Evolutionary conservation across 768 basidiomycete species (phyloP).

Genomic region (Kwoniella mangroviensis): DNA sequence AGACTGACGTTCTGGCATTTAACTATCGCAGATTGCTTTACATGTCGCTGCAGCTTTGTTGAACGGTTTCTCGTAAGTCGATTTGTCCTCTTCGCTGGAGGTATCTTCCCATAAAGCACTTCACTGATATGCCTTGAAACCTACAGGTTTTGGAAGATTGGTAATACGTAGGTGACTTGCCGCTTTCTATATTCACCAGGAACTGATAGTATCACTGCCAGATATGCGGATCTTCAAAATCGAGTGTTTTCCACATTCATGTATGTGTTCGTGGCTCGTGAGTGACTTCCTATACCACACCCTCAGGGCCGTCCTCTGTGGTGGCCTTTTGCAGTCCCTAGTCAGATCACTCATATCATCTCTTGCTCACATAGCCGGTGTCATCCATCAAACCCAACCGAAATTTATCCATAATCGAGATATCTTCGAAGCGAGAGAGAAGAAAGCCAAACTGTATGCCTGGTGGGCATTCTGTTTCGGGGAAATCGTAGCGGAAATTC

Average conservation of each 20-base stretch:
- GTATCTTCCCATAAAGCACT: background rate
- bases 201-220: background rate
- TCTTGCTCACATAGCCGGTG: slow-evolving; percentile 62
- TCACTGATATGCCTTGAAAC: background rate
- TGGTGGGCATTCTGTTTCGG: slow-evolving; percentile 49
- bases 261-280: slow-evolving; percentile 43
- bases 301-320: no score
- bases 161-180: background rate
- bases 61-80: slow-evolving; percentile 36
- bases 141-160: slow-evolving; percentile 48
- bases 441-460: slow-evolving; percentile 47
- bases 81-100: no score
- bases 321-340: no score
- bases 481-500: slow-evolving; percentile 49
- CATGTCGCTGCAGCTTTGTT: slow-evolving; percentile 31
- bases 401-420: slow-evolving; percentile 73
- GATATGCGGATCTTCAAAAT: slow-evolving; percentile 42
- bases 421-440: slow-evolving; percentile 52
- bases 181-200: background rate
- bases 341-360: background rate
- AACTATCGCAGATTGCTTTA: slow-evolving; percentile 4
- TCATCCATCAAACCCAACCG: slow-evolving; percentile 79
- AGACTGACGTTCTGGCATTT: background rate
- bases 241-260: slow-evolving; percentile 60
- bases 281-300: background rate